Percentiles rank a stretch among this genome's conserved stretches.
These are phyloP conservation scores for Sparassis latifolia DNA, from an alignment of 1,284 basidiomycete species.

Conservation along the genomic window DNA sequence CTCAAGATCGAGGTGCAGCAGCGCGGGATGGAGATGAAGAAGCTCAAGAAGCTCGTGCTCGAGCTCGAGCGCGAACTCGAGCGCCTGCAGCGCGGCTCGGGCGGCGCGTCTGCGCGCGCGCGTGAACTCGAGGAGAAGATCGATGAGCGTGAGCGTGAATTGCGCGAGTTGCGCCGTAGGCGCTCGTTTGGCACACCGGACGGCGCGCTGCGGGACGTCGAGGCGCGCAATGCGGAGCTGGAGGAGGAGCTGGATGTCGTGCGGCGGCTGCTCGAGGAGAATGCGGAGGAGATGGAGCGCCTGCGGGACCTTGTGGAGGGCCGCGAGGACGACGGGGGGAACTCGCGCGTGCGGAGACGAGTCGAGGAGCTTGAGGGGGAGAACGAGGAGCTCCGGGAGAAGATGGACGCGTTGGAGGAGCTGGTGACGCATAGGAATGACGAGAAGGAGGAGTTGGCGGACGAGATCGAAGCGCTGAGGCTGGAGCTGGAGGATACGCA, in stretches of 20 bases:
- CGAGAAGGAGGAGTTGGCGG: slow-evolving; percentile 63
- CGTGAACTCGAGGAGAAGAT: slow-evolving; percentile 66
- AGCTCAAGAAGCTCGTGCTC: slow-evolving; percentile 81
- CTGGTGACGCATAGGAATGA: slow-evolving; percentile 52
- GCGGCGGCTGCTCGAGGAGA: slow-evolving; percentile 65
- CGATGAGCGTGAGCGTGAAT: slow-evolving; percentile 61
- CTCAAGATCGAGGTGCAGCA: slow-evolving; percentile 92
- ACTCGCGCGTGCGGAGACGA: slow-evolving; percentile 35
- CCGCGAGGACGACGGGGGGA: slow-evolving; percentile 36
- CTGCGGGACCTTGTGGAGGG: slow-evolving; percentile 58
- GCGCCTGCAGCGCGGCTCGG: slow-evolving; percentile 52
- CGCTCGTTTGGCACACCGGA: slow-evolving; percentile 33
- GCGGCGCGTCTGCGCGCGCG: slow-evolving; percentile 40
- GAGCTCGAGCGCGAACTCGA: slow-evolving; percentile 81
- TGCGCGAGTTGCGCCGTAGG: slow-evolving; percentile 53
- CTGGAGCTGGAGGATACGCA: slow-evolving; percentile 67
- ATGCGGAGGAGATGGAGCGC: slow-evolving; percentile 67
- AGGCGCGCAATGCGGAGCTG: slow-evolving; percentile 56
- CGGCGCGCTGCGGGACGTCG: slow-evolving; percentile 45
- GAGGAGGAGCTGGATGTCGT: slow-evolving; percentile 67
- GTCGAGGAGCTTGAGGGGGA: slow-evolving; percentile 59
- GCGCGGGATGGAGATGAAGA: slow-evolving; percentile 88
- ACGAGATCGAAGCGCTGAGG: slow-evolving; percentile 55
- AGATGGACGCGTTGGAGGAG: slow-evolving; percentile 58
- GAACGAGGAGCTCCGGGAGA: slow-evolving; percentile 52